Percentiles rank a stretch among this genome's conserved stretches.
Evolutionary conservation across 2,329 filamentous ascomycete genomes (phyloP).

Genomic region (Sclerotiophoma versabilis): DNA sequence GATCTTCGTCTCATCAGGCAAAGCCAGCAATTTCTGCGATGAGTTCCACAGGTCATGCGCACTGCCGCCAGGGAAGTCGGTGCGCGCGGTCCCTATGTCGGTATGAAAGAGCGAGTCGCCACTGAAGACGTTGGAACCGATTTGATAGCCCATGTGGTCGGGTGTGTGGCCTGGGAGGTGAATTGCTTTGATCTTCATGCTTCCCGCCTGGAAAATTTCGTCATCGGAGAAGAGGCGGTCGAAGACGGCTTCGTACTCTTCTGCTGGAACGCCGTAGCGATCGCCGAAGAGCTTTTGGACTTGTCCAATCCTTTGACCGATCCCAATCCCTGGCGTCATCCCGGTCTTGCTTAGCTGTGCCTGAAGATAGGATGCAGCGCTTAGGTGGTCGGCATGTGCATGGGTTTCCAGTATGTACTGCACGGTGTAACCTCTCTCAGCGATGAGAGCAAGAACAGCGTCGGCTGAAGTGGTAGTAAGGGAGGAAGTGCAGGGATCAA

Average conservation of each 20-base stretch:
- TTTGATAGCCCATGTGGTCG: constrained; percentile 66
- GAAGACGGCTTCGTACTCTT: constrained; percentile 59
- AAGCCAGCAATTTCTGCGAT: constrained; percentile 31
- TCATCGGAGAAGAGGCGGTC: constrained; percentile 63
- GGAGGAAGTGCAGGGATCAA: constrained; percentile 53
- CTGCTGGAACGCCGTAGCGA: constrained; percentile 55
- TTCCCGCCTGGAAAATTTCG: constrained; percentile 61
- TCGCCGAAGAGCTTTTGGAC: constrained; percentile 61
- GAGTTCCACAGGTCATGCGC: constrained; percentile 38
- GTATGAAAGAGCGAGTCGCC: constrained; percentile 48
- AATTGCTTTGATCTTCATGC: constrained; percentile 55
- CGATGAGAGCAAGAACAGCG: constrained; percentile 55
- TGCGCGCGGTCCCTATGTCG: constrained; percentile 44
- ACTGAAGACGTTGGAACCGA: constrained; percentile 54
- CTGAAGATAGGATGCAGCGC: constrained; percentile 66
- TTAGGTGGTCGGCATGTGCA: constrained; percentile 67
- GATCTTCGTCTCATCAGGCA: constrained; percentile 40
- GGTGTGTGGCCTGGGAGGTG: constrained; percentile 68
- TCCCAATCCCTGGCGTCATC: constrained; percentile 54
- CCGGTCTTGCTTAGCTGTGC: constrained; percentile 46
- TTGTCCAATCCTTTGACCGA: constrained; percentile 61
- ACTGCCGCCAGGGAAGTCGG: constrained; percentile 48
- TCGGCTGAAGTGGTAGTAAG: constrained; percentile 64
- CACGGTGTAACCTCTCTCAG: constrained; percentile 57
- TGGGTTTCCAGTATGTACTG: constrained; percentile 68